phyloP scores from a whole-genome alignment of 1,284 basidiomycete genomes.

The Gastroboletus turbinatus region DNA sequence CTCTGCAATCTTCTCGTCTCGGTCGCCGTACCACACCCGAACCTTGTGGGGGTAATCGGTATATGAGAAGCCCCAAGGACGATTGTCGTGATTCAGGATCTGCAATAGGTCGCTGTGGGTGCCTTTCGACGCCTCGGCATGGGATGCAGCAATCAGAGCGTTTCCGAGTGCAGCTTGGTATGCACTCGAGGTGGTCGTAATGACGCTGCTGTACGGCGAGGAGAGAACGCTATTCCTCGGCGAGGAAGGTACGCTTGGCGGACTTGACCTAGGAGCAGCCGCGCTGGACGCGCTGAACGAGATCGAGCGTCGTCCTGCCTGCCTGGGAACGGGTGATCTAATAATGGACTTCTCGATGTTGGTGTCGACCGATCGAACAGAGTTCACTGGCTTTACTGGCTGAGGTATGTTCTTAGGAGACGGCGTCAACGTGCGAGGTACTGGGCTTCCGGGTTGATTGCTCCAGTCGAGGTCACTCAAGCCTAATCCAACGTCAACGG shows the following conservation, averaged over 20 bases:
- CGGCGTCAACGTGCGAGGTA: constrained; percentile 24
- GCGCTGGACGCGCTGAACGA: constrained; percentile 50
- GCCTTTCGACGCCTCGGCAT: constrained; percentile 90
- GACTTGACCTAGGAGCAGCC: constrained; percentile 38
- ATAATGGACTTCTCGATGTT: constrained; percentile 20
- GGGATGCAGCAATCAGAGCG: constrained; percentile 89
- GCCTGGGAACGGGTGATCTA: constrained; percentile 28
- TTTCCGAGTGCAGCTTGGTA: constrained; percentile 77
- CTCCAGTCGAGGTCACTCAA: constrained; percentile 57
- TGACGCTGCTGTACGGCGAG: constrained; percentile 35
- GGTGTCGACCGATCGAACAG: constrained; percentile 19
- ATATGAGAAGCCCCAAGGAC: constrained; percentile 85
- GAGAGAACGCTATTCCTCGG: constrained; percentile 47
- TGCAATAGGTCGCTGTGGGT: constrained; percentile 89
- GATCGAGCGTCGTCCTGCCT: constrained; percentile 58
- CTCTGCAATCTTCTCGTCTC: constrained; percentile 90
- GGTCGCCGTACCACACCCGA: constrained; percentile 90
- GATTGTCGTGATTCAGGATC: constrained; percentile 84
- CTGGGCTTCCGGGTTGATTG: constrained; percentile 30
- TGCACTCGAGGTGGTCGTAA: constrained; percentile 38
- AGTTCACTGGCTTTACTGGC: constrained; percentile 19
- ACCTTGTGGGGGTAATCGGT: constrained; percentile 76
- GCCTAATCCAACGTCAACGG: constrained; percentile 59
- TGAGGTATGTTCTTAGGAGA: constrained; percentile 20
- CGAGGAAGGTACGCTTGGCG: constrained; percentile 48